Evolutionary conservation across 495 filamentous ascomycete genomes (phyloP), one percentile per base, ranked within the genome.

Genomic region (Aspergillus coremiiformis): DNA sequence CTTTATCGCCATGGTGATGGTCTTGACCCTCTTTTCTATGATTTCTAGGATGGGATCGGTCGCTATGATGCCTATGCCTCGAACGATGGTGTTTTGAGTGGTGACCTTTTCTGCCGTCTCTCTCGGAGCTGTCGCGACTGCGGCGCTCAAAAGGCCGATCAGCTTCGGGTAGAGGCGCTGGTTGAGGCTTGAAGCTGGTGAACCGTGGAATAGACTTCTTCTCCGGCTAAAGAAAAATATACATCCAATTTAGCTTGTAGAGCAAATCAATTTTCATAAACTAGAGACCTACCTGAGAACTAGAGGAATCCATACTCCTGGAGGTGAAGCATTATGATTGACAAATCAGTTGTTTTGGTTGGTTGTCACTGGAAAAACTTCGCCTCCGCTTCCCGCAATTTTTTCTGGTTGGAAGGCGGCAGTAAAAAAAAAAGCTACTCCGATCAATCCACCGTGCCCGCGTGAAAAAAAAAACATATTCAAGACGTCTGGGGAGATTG

Each of bases 141-240:
- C 50, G 33, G 57, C 51, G 54, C 35, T 60, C 50, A 55, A 45
- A 17, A 23, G 54, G 61, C 35, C 50, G 57, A 56, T 59, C 57
- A 54, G 30, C 53, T 20, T 60, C 47, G 44, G 66, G 61, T 51
- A 52, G 64, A 45, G 61, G 44, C 39, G 66, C 52, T 48, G 62
- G 52, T 42, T 77, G 78, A 30, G 79, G 75, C 54, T 77, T 83
- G 74, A 87, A 89, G 53, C 84, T 87, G 39, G 73, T 72, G 55
- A 89, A 89, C 39, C 79, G 85, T 26, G 85, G 85, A 48, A 84
- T 69, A 17, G 71, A 44, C 52, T 68, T 65, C 51, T 67, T 67
- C 50, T 67, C 71, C 37, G 37, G 37, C 70, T 74, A 35, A 33
- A 11, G 14, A 27, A 27, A 27, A 8, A 27, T 4, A 27, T 27